Evolutionary conservation across 1,284 basidiomycete species (phyloP).

Genomic region (Tilletia horrida): DNA sequence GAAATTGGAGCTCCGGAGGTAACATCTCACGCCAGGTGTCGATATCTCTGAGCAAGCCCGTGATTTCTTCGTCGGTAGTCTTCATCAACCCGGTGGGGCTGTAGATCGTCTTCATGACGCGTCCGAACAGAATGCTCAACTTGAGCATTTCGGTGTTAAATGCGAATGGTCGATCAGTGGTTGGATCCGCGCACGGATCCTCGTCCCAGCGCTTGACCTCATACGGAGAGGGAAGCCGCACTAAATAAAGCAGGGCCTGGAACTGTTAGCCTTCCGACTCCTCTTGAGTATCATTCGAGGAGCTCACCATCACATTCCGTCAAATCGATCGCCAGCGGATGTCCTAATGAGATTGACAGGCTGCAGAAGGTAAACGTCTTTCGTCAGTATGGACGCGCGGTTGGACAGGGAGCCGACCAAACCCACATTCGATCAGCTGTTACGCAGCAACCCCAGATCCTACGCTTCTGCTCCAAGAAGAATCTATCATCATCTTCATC

Average conservation of each 20-base stretch:
- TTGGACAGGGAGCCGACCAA: too few species aligned
- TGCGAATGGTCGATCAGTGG: constrained; percentile 39
- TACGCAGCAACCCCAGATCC: constrained; percentile 50
- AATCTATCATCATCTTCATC: constrained; percentile 41
- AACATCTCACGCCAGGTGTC: constrained; percentile 45
- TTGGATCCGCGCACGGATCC: constrained; percentile 36
- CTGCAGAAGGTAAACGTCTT: constrained; percentile 13
- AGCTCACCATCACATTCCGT: constrained; percentile 45
- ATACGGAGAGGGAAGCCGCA: constrained; percentile 45
- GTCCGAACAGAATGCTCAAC: constrained; percentile 48
- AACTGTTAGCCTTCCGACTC: too few species aligned
- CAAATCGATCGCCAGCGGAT: constrained; percentile 46
- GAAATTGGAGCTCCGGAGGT: constrained; percentile 36
- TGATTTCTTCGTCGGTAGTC: constrained; percentile 47
- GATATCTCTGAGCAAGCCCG: constrained; percentile 43
- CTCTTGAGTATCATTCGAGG: too few species aligned
- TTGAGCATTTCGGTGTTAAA: constrained; percentile 53
- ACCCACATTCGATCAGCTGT: constrained; percentile 38
- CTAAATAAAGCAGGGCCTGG: constrained; percentile 2
- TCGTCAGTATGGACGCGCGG: too few species aligned
- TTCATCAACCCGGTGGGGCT: constrained; percentile 51
- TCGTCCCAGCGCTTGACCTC: constrained; percentile 41
- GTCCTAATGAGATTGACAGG: constrained; percentile 42
- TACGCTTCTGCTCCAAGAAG: constrained; percentile 46
- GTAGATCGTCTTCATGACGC: constrained; percentile 53